These are phyloP conservation scores for Cyberlindnera nakhonratchasimensis DNA, from an alignment of 805 yeast genomes.

Conservation along the genomic window DNA sequence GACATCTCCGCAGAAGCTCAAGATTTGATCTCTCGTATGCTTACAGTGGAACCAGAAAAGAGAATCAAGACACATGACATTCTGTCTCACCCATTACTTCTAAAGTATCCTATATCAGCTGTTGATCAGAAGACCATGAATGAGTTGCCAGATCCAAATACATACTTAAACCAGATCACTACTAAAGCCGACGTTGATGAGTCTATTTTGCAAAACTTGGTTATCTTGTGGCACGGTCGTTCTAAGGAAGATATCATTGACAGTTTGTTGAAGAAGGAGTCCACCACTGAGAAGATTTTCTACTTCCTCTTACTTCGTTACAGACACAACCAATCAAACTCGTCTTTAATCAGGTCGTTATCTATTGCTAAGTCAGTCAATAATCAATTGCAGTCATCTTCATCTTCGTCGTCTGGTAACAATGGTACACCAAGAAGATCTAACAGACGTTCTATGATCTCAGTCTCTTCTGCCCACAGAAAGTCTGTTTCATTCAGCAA, in stretches of 20 bases:
- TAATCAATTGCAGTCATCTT: slow-evolving; percentile 13
- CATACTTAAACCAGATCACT: slow-evolving; percentile 24
- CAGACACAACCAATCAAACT: slow-evolving; percentile 58
- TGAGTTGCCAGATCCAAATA: slow-evolving; percentile 31
- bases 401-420: slow-evolving; percentile 13
- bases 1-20: slow-evolving; percentile 62
- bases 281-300: slow-evolving; percentile 75
- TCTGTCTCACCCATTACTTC: slow-evolving; percentile 71
- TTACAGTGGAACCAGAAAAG: slow-evolving; percentile 65
- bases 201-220: slow-evolving; percentile 71
- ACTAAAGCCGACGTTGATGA: slow-evolving; percentile 54
- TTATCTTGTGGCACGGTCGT: slow-evolving; percentile 80
- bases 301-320: slow-evolving; percentile 73
- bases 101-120: slow-evolving; percentile 48
- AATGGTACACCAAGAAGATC: slow-evolving; percentile 31
- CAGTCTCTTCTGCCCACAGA: slow-evolving; percentile 47
- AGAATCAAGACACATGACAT: slow-evolving; percentile 70
- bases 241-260: slow-evolving; percentile 52
- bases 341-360: slow-evolving; percentile 28
- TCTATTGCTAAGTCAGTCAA: slow-evolving; percentile 31
- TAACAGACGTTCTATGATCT: slow-evolving; percentile 40
- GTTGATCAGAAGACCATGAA: slow-evolving; percentile 26
- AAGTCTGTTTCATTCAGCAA: slow-evolving; percentile 45
- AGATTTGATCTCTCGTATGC: slow-evolving; percentile 61
- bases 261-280: slow-evolving; percentile 50